Evolutionary conservation across 495 filamentous ascomycete genomes (phyloP).

Genomic region (Aspergillus conjunctus): DNA sequence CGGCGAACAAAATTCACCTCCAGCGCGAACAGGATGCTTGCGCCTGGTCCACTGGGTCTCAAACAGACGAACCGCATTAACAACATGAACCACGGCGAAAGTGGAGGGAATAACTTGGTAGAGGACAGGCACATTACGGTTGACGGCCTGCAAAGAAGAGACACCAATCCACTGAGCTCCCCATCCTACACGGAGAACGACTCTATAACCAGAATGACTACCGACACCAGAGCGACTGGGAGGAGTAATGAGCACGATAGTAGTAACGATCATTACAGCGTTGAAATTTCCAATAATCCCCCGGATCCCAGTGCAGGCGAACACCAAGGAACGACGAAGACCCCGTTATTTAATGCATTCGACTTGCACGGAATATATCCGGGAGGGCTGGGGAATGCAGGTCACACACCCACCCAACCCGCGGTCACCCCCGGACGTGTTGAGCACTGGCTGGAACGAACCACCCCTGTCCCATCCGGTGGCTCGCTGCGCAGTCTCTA

Average conservation of each 20-base stretch:
- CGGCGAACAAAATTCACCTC: slow-evolving; percentile 11
- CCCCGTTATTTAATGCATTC: slow-evolving; percentile 1
- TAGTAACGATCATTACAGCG: neutral
- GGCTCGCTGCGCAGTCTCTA: slow-evolving; percentile 7
- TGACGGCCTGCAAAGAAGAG: neutral
- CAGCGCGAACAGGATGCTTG: slow-evolving; percentile 6
- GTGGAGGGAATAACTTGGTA: neutral
- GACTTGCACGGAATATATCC: neutral
- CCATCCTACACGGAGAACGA: slow-evolving; percentile 18
- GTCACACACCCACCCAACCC: slow-evolving; percentile 4
- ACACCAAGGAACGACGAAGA: neutral
- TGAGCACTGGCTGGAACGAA: slow-evolving; percentile 14
- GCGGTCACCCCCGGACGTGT: slow-evolving; percentile 10
- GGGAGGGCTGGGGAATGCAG: neutral
- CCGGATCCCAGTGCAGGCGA: neutral
- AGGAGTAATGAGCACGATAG: slow-evolving; percentile 6
- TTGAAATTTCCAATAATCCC: neutral
- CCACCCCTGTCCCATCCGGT: slow-evolving; percentile 1
- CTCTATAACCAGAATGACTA: slow-evolving; percentile 5
- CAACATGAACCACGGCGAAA: neutral
- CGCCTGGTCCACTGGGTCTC: slow-evolving; percentile 8
- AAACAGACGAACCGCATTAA: neutral
- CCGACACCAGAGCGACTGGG: neutral
- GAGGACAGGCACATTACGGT: neutral
- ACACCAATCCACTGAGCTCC: slow-evolving; percentile 11